Conservation (phyloP, 1,284 basidiomycete species). For the Leccinum olivaceoglutinosum region DNA sequence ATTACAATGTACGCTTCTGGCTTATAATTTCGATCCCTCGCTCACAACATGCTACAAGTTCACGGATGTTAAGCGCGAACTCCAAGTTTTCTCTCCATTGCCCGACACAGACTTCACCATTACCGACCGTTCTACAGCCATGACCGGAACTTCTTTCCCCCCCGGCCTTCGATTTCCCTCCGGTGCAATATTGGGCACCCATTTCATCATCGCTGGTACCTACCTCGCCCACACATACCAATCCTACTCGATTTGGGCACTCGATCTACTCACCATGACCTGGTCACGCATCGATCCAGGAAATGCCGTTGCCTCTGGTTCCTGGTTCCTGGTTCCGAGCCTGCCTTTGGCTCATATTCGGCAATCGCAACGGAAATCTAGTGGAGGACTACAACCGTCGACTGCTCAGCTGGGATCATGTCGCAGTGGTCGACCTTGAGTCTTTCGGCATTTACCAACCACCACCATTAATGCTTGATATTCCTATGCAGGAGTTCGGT, state of each 20-base stretch:
- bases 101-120: constrained; percentile 69
- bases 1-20: constrained; percentile 71
- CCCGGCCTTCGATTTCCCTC: constrained; percentile 92
- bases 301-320: constrained; percentile 68
- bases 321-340: constrained; percentile 80
- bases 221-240: constrained; percentile 88
- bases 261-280: constrained; percentile 73
- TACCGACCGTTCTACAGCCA: constrained; percentile 68
- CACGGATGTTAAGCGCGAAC: constrained; percentile 89
- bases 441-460: constrained; percentile 92
- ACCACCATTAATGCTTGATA: constrained; percentile 62
- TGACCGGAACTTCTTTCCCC: constrained; percentile 73
- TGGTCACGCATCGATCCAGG: constrained; percentile 86
- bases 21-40: constrained; percentile 8
- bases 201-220: constrained; percentile 85
- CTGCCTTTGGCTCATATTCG: constrained; percentile 85
- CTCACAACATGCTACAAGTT: constrained; percentile 49
- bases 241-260: constrained; percentile 87
- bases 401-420: constrained; percentile 86
- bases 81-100: constrained; percentile 80
- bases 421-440: constrained; percentile 87
- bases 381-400: constrained; percentile 90
- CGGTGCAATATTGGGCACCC: constrained; percentile 81
- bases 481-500: constrained; percentile 73
- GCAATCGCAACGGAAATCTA: constrained; percentile 80